Conservation (phyloP, 2,329 filamentous ascomycete species). For the Alternaria sp. region DNA sequence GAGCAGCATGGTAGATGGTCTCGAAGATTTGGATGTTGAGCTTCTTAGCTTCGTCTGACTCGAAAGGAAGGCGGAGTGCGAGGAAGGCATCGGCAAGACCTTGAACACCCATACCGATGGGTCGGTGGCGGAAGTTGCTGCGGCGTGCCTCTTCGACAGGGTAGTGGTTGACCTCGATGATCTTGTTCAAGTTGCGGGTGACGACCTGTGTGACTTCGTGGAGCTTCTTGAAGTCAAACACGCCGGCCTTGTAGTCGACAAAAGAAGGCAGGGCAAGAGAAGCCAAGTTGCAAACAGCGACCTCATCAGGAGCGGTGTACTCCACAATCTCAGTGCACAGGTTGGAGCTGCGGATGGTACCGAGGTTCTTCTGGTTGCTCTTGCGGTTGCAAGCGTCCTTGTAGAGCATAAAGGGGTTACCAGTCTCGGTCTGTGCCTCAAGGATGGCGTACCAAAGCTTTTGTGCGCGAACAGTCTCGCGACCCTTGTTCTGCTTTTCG, state of each 20-base stretch:
- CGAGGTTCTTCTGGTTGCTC: constrained; percentile 99
- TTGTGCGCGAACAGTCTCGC: constrained; percentile 93
- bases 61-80: constrained; percentile 94
- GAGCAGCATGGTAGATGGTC: constrained; percentile 96
- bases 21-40: constrained; percentile 99
- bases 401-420: constrained; percentile 99
- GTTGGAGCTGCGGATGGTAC: constrained; percentile 98
- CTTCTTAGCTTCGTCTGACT: constrained; percentile 91
- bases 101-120: constrained; percentile 95
- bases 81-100: constrained; percentile 98
- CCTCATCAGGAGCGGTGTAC: constrained; percentile 96
- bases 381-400: constrained; percentile 98
- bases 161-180: constrained; percentile 98
- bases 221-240: constrained; percentile 95
- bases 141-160: constrained; percentile 92
- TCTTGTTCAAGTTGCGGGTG: constrained; percentile 95
- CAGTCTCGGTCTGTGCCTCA: constrained; percentile 98
- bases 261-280: constrained; percentile 91
- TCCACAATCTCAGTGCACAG: constrained; percentile 99
- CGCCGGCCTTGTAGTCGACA: constrained; percentile 83
- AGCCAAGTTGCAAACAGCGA: constrained; percentile 97
- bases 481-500: constrained; percentile 85
- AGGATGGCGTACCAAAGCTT: constrained; percentile 99
- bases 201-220: constrained; percentile 94
- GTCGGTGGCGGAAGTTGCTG: constrained; percentile 97